Conservation (phyloP, 2,329 filamentous ascomycete species). For the Hypomyces perniciosus region DNA sequence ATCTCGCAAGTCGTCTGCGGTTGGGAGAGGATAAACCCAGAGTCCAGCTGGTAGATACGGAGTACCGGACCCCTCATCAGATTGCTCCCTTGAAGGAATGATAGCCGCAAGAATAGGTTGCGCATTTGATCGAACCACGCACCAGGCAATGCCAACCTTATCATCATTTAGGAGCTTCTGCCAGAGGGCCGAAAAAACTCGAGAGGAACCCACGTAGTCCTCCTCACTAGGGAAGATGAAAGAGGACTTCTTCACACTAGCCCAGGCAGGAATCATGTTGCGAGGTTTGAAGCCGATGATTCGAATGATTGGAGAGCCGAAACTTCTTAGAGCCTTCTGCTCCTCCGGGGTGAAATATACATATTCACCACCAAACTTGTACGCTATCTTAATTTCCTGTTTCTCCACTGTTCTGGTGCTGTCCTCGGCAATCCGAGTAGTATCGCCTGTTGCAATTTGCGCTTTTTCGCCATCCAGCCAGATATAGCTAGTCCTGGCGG, state of each 20-base stretch:
- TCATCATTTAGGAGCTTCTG: constrained; percentile 74
- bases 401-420: constrained; percentile 73
- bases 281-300: constrained; percentile 92
- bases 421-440: constrained; percentile 70
- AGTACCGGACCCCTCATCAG: constrained; percentile 58
- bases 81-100: constrained; percentile 64
- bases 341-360: constrained; percentile 83
- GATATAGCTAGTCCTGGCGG: constrained; percentile 77
- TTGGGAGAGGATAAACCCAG: constrained; percentile 85
- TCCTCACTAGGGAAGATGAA: constrained; percentile 95
- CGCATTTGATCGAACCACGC: constrained; percentile 73
- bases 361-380: constrained; percentile 90
- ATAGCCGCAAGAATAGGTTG: constrained; percentile 75
- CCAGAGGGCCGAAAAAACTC: constrained; percentile 87
- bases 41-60: constrained; percentile 74
- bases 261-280: constrained; percentile 70
- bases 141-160: constrained; percentile 86
- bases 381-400: constrained; percentile 79
- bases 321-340: constrained; percentile 67
- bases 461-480: constrained; percentile 82
- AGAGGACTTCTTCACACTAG: constrained; percentile 75
- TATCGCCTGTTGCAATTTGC: constrained; percentile 71
- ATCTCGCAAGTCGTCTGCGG: constrained; percentile 78
- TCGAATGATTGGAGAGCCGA: constrained; percentile 75
- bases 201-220: constrained; percentile 81